phyloP scores from a whole-genome alignment of 164 flowering plant species.

The Chimonanthus salicifolius region DNA sequence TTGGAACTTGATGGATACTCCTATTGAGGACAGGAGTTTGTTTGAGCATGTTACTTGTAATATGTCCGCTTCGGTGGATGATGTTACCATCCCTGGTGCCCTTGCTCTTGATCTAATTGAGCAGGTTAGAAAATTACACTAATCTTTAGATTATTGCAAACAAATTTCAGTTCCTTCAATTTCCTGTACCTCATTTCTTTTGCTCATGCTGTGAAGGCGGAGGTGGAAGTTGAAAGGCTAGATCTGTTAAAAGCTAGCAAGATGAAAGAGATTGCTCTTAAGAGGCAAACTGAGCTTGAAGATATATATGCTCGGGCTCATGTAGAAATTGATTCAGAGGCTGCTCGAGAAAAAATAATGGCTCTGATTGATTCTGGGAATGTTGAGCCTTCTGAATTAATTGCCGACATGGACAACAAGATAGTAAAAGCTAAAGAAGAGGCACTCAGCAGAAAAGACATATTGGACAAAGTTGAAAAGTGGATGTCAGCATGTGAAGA shows the following conservation, averaged over 20 bases:
- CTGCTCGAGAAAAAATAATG: slow-evolving; percentile 79
- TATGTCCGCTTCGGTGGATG: slow-evolving; percentile 84
- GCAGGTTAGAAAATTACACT: slow-evolving; percentile 48
- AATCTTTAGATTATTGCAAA: not conserved
- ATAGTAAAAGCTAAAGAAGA: slow-evolving; percentile 85
- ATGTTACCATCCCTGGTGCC: slow-evolving; percentile 82
- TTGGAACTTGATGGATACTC: slow-evolving; percentile 98
- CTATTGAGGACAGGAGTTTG: slow-evolving; percentile 63
- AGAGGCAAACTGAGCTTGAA: slow-evolving; percentile 84
- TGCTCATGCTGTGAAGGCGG: slow-evolving; percentile 46
- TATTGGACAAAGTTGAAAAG: slow-evolving; percentile 95
- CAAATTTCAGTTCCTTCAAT: not conserved
- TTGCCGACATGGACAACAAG: slow-evolving; percentile 93
- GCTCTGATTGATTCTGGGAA: slow-evolving; percentile 77
- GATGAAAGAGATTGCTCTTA: slow-evolving; percentile 96
- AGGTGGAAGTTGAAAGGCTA: slow-evolving; percentile 92
- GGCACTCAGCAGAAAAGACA: slow-evolving; percentile 89
- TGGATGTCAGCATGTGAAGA: slow-evolving; percentile 99
- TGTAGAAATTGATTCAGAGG: slow-evolving; percentile 80
- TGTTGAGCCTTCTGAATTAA: slow-evolving; percentile 83
- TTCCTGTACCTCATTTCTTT: slow-evolving; percentile 5
- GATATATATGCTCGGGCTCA: slow-evolving; percentile 81
- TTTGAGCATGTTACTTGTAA: slow-evolving; percentile 93
- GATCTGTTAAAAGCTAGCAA: slow-evolving; percentile 90
- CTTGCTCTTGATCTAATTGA: slow-evolving; percentile 91